Base-by-base conservation (phyloP, 805 yeast genomes). In the Saccharomyces jurei region DNA sequence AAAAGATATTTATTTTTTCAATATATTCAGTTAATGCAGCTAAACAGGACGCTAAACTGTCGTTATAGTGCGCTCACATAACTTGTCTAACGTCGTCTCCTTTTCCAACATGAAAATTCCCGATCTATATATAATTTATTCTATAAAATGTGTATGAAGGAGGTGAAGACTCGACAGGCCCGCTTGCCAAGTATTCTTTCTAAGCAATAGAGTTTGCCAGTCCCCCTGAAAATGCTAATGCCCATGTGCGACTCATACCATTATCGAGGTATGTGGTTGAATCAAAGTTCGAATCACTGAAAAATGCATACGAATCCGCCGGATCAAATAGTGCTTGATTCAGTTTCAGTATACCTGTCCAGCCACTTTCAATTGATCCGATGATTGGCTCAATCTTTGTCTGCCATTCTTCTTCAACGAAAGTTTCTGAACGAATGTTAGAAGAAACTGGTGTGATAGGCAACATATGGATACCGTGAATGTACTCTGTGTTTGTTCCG, bases 201-300 rank as follows among this genome's bases (percentile, higher is more conserved):
- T 36, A 36, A 36, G 22, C 41, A 17, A 36, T n/a, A 36, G 41
- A 17, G 41, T 36, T 36, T 36, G 22, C 41, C 41, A 36, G 41
- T n/a, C 21, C 41, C 10, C 69, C 96, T 49, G 88, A 77, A 60
- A 80, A 87, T 0, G 96, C 83, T 58, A 90, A 74, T 11, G 91
- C 84, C 96, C 96, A 90, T 0, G 97, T 86, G 58, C 83, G 73
- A 28, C 92, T 83, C 77, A 89, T 91, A 2, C 97, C 97, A 55
- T 81, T 81, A 63, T 91, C 97, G 49, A 91, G 79, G 59, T 77
- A 78, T 2, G 68, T 62, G 14, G 74, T 71, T n/a, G 41, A 36
- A 49, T 74, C 65, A 78, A 88, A 90, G 53, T 71, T 73, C 6
- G 73, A 60, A 41, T 79, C 65, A 1, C 83, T 65, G 66, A 88